Evolutionary conservation across 805 yeast species (phyloP), one percentile per base, ranked within the genome.

Genomic region (Cyberlindnera euphorbiiphila): DNA sequence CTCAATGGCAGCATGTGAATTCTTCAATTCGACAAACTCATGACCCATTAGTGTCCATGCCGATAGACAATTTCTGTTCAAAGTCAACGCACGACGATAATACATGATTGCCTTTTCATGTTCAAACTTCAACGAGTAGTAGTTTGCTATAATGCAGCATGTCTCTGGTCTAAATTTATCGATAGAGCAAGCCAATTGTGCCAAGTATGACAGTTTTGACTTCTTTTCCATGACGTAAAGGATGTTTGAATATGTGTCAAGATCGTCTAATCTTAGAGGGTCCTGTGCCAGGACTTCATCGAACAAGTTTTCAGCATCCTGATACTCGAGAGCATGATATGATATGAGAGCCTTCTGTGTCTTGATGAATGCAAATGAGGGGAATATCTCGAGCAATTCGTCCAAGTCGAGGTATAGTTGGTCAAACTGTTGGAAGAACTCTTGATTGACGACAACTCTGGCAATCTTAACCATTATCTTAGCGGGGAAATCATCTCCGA

Each of bases 31-130:
- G 12, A 93, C 95, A 64, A 86, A 93, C 63, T 93, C 99, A 61
- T 93, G 99, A 9, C 99, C 99, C 96, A 93, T 88, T 41, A 93
- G 68, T 0, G 98, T 93, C 98, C 98, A 93, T 0, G 98, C 97
- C 45, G 87, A 77, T 14, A 88, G 66, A 50, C 94, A 86, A 49
- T 77, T 77, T 43, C 83, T 76, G 56, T 88, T 85, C 42, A 93
- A 67, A 0, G 85, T 76, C 25, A 93, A 65, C 0, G 98, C 98
- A 38, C 98, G 71, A 50, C 87, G 82, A 56, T 89, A 93, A 61
- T 87, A 88, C 78, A 83, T 78, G 43, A 93, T 86, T 0, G 99
- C 95, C 61, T 85, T 85, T 58, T 88, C 97, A 61, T 93, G 98
- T 50, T 93, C 95, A 45, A 88, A 85, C 50, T 84, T 80, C 60